Conservation (phyloP, 331 rosid genomes). For the Ulmus americana region DNA sequence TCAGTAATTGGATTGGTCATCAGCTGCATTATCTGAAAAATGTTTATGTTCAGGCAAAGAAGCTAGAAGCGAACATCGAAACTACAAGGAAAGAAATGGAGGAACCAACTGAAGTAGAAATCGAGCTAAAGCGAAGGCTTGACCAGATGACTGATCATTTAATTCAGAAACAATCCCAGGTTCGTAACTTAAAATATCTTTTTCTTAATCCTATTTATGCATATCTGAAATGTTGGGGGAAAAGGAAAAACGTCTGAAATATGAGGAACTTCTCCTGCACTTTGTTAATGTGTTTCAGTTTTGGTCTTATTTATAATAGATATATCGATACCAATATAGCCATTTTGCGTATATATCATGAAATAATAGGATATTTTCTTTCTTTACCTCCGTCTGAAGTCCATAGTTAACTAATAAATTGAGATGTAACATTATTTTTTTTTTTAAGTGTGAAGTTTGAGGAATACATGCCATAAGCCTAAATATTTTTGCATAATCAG, state of each 20-base stretch:
- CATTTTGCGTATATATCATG: background rate
- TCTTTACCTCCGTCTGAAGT: background rate
- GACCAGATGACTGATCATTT: slow-evolving; percentile 93
- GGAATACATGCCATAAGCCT: background rate
- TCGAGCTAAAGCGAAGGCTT: slow-evolving; percentile 85
- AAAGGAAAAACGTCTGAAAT: background rate
- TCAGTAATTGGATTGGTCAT: slow-evolving; percentile 11
- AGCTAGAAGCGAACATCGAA: slow-evolving; percentile 68
- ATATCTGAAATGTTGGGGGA: background rate
- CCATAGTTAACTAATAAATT: background rate
- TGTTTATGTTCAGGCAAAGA: slow-evolving; percentile 43
- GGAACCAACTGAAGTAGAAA: slow-evolving; percentile 82
- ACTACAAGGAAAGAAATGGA: slow-evolving; percentile 76
- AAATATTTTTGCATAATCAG: background rate
- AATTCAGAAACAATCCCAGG: slow-evolving; percentile 95
- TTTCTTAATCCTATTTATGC: slow-evolving; percentile 9
- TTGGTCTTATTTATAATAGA: too few species aligned
- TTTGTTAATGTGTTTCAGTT: background rate
- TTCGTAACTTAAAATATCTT: slow-evolving; percentile 25
- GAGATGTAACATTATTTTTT: background rate
- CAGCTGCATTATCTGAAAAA: background rate
- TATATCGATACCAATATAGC: background rate
- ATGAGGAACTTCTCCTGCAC: background rate
- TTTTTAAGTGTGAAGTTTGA: background rate
- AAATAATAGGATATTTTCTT: background rate